Evolutionary conservation across 768 basidiomycete species (phyloP), one percentile per base, ranked within the genome.

Genomic region (Mycena albidolilacea): DNA sequence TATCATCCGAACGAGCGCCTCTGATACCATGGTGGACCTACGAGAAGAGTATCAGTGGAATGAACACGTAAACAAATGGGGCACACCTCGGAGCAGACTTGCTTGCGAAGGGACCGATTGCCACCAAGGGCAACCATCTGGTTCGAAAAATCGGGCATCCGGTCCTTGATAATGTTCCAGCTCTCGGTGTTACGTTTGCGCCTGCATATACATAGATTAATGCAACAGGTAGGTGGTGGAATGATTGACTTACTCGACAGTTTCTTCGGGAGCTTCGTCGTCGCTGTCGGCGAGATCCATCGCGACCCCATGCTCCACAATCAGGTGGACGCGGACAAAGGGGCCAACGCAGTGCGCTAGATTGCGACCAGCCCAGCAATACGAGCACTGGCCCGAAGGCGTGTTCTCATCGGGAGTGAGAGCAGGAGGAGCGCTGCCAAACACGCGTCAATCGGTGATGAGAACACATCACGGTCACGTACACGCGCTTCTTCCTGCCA

Each of bases 131-230:
- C 61, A 8, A 62, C 41, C 61, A 62, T 62, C 2, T 46, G 43
- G 8, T 43, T 43, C 2, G 23, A 21, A 30, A 62, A 62, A 7
- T 21, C 21, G 43, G 61, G 61, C 21, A 62, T 62, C 7, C 23
- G 44, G 44, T 62, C n/a, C 61, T 44, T 21, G 41, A 62, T 21
- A 17, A 61, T 61, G 5, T 61, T 43, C 61, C 61, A 62, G 61
- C 43, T 46, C 15, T 62, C 61, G 10, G 9, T 30, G n/a, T 23
- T 19, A 5, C 61, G 61, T 10, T 23, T 21, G 4, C 30, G 7
- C 23, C 61, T 62, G 17, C 46, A 19, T 14, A 48, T 5, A 48
- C 1, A 12, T 6, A 48, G 14, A 15, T 6, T 15, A 48, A 15
- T 14, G 6, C 46, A 48, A 10, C 12, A 48, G 14, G 6, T 19